phyloP scores from a whole-genome alignment of 352 stramenopile species.

The Phytophthora multivora region DNA sequence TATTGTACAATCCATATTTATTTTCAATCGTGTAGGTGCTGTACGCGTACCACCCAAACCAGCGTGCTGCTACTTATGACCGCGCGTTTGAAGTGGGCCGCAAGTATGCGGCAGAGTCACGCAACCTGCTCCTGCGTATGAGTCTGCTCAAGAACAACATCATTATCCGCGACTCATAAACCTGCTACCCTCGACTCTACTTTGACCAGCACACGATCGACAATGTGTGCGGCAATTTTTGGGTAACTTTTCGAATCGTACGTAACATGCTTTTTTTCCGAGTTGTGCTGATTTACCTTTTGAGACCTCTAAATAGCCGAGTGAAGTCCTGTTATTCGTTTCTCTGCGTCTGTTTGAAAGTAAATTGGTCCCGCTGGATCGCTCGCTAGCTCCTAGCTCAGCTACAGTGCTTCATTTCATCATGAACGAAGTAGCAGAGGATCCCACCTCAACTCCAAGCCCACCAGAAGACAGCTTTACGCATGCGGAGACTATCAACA shows the following conservation, averaged over 20 bases:
- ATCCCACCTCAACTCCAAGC: neutral
- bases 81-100: slow-evolving; percentile 80
- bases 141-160: slow-evolving; percentile 88
- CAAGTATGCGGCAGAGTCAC: slow-evolving; percentile 83
- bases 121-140: slow-evolving; percentile 85
- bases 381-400: neutral
- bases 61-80: slow-evolving; percentile 77
- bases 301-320: slow-evolving; percentile 15
- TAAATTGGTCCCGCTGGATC: neutral
- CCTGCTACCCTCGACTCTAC: neutral
- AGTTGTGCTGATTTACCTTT: neutral
- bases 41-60: slow-evolving; percentile 80
- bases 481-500: neutral
- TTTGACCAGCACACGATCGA: neutral
- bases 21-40: slow-evolving; percentile 53
- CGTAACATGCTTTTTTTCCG: slow-evolving; percentile 1
- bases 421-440: slow-evolving; percentile 8
- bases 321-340: slow-evolving; percentile 4
- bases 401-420: neutral
- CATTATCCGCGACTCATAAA: slow-evolving; percentile 75
- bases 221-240: too few species aligned
- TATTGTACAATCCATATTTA: neutral
- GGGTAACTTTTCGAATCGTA: slow-evolving; percentile 24
- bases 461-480: neutral
- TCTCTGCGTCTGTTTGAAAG: slow-evolving; percentile 2